Percentiles rank a stretch among this genome's conserved stretches.
Evolutionary conservation across 2,329 filamentous ascomycete species (phyloP).

Genomic region (Pseudocercospora ulei): DNA sequence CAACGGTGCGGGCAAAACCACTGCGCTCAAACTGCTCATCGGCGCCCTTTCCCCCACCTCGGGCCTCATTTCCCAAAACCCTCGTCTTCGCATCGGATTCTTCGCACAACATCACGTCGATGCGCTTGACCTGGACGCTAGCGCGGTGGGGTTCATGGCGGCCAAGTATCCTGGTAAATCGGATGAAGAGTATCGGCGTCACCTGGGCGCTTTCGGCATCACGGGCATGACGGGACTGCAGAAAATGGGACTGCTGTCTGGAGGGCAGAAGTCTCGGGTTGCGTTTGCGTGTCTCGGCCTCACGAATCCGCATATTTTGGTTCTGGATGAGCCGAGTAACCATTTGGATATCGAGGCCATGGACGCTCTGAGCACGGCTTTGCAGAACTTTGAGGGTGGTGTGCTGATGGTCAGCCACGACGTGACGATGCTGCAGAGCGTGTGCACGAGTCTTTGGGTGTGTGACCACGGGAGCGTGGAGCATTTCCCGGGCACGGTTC

Average conservation of each 20-base stretch:
- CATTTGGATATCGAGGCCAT: constrained; percentile 98
- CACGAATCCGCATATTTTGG: constrained; percentile 89
- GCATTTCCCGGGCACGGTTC: constrained; percentile 90
- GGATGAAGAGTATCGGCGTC: constrained; percentile 92
- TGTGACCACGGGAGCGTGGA: constrained; percentile 89
- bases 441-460: constrained; percentile 91
- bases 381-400: constrained; percentile 81
- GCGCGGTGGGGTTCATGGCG: constrained; percentile 92
- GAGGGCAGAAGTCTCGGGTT: constrained; percentile 96
- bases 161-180: constrained; percentile 80
- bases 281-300: constrained; percentile 94
- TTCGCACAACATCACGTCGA: constrained; percentile 99
- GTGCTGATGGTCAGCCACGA: constrained; percentile 97
- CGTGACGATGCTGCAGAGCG: constrained; percentile 94
- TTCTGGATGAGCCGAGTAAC: constrained; percentile 97
- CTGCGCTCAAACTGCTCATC: constrained; percentile 93
- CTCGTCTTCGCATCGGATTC: constrained; percentile 83
- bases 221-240: constrained; percentile 95
- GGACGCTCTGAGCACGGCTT: constrained; percentile 75
- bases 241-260: constrained; percentile 87
- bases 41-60: constrained; percentile 66
- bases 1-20: constrained; percentile 98
- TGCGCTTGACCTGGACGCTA: constrained; percentile 77
- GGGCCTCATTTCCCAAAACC: constrained; percentile 78
- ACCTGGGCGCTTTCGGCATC: constrained; percentile 74